Evolutionary conservation across 2,329 filamentous ascomycete genomes (phyloP), one percentile per base, ranked within the genome.

Genomic region (Claviceps purpurea): DNA sequence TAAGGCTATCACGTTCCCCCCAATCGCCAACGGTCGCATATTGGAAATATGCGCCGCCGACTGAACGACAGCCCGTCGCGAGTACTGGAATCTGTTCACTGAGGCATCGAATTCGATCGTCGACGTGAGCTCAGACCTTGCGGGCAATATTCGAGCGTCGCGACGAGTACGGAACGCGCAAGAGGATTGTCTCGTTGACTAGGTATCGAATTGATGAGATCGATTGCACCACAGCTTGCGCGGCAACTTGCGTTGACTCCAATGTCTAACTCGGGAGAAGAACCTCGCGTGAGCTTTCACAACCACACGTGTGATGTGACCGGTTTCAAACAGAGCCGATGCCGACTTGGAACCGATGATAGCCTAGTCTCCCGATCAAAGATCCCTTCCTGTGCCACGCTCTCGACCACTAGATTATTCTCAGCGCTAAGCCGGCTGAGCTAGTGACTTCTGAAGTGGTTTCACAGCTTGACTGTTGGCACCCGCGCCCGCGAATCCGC

Each of bases 71-170:
- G 45, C 7, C 4, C 10, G 13, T 41, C n/a, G 47, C 13, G 11
- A 38, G 14, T 16, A 37, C 38, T 49, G n/a, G 3, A 34, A 43
- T 22, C 3, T 34, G 37, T 48, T 16, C n/a, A 22, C 47, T 24
- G 46, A 20, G n/a, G 16, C 34, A 5, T 8, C 39, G 26, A 24
- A 46, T 40, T 40, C 20, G 20, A 42, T 42, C 44, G 26, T 24
- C 26, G 48, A 44, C 44, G 34, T 53, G 52, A 45, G 47, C 47
- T 40, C 20, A 50, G 51, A 53, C 50, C 38, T 42, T 39, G 48
- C 30, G 43, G 43, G 30, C 30, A 34, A 34, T 34, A 34, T 11
- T 4, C 30, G 30, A 34, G 30, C 11, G 10, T 34, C 10, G 42
- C 42, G 34, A 40, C 18, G 20, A 45, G 41, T 26, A 20, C 18